Evolutionary conservation across 2,329 filamentous ascomycete genomes (phyloP), one percentile per base, ranked within the genome.

Genomic region (Pyrenophora graminea): DNA sequence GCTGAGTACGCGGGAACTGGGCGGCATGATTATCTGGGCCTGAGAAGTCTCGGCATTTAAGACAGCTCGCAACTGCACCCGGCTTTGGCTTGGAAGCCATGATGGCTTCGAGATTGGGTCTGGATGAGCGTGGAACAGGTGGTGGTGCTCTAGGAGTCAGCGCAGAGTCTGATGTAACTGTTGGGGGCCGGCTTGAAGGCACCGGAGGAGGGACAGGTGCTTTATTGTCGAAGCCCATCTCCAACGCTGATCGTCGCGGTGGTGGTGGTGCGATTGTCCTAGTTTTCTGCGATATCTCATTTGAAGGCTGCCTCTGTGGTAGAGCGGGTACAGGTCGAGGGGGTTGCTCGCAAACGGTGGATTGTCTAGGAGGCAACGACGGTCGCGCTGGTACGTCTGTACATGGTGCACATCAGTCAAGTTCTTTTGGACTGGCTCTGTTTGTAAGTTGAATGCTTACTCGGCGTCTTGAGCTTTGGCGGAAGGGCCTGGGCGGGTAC

Each of bases 21-120:
- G 89, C 82, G 4, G 91, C 93, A 59, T 95, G 86, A 12, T 74
- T 74, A 73, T 97, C 94, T 0, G 91, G 88, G 0, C 76, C 85
- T 6, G 90, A 91, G 73, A 95, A 97, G 75, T 97, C 92, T 58
- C 92, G 85, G 70, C 94, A 97, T 51, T 85, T 77, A 45, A 96
- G 80, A 70, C 94, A 97, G 41, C 53, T 45, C 38, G 48, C 48
- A n/a, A 52, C 46, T 6, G 59, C 64, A 13, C 64, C 62, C 39
- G 64, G 56, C 48, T 67, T 70, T 13, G 71, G 70, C 49, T 74
- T 72, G 8, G 68, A 70, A 38, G 80, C 77, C 70, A 82, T 77
- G 15, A 85, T 72, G 37, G 80, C 78, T 6, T 80, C 77, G 3
- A 86, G 73, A 69, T 85, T 80, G n/a, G 84, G 83, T 36, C 82